Percentiles rank a stretch among this genome's conserved stretches.
These are phyloP conservation scores for Lepiota venenata DNA, from an alignment of 768 basidiomycete genomes.

Conservation along the genomic window DNA sequence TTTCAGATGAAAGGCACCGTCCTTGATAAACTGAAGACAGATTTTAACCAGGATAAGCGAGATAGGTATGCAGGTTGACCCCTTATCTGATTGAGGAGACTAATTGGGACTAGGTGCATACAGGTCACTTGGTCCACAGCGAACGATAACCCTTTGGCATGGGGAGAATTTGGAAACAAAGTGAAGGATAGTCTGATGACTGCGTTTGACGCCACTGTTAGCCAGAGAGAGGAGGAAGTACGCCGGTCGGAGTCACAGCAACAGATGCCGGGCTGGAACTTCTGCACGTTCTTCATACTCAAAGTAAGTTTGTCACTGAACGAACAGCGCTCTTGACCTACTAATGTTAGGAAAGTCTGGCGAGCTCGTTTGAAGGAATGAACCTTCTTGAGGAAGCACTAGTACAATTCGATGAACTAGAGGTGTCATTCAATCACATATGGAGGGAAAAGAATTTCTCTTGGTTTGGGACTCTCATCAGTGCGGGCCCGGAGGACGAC, in stretches of 20 bases:
- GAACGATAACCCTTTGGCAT: constrained; percentile 70
- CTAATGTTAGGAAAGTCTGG: constrained; percentile 80
- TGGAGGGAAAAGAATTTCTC: constrained; percentile 80
- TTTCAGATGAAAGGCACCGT: constrained; percentile 86
- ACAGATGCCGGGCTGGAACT: constrained; percentile 97
- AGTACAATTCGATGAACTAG: constrained; percentile 87
- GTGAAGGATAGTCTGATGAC: constrained; percentile 87
- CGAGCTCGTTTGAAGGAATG: constrained; percentile 88
- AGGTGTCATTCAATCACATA: constrained; percentile 74
- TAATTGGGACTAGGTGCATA: constrained; percentile 55
- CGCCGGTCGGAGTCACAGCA: constrained; percentile 85
- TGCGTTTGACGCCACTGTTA: constrained; percentile 78
- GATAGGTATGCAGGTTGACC: constrained; percentile 57
- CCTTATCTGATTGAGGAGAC: neutral
- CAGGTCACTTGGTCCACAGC: constrained; percentile 77
- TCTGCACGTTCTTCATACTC: constrained; percentile 93
- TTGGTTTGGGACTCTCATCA: constrained; percentile 89
- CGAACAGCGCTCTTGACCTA: constrained; percentile 12
- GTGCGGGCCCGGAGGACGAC: constrained; percentile 68
- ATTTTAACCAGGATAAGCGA: constrained; percentile 87
- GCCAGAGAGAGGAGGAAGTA: constrained; percentile 86
- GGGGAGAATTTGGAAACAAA: constrained; percentile 86
- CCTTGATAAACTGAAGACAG: constrained; percentile 85
- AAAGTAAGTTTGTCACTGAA: constrained; percentile 53
- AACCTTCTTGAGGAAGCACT: constrained; percentile 88